Base-by-base conservation (phyloP, 495 filamentous ascomycete species). In the Penicillium turbatum region DNA sequence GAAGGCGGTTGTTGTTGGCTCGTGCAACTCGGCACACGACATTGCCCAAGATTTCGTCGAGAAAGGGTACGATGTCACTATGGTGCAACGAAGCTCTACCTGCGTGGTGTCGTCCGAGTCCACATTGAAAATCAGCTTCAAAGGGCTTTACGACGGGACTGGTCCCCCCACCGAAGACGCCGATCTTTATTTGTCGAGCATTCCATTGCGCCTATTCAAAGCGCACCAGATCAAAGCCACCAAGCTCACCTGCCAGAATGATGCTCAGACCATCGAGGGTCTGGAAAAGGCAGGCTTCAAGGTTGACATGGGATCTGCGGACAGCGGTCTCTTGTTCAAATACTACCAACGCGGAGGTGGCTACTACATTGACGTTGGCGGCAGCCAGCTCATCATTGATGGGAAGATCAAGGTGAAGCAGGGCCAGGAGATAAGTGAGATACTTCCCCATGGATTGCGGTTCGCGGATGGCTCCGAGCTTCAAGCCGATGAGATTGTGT, bases 31-130 rank as follows among this genome's bases (percentile, higher is more conserved):
- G 2, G 82, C 77, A 10, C 84, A 92, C 58, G 90, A 95, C 63
- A 95, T 95, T 55, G 84, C 86, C 29, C 87, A 92, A 63, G 86
- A 92, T 58, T 92, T 78, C 62, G 84, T 83, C 64, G 88, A 92
- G 61, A 83, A 87, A 36, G 90, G 90, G 1, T 87, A 87, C 57
- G 77, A 86, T n/a, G 86, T 92, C n/a, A 92, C 88, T 8, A 83
- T 95, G 61, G 73, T 95, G 10, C 89, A 95, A 72, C 82, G 90
- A 15, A 86, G 84, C 1, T 82, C 82, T 12, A 92, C 90, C 0
- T 84, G 77, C 48, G 84, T 95, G 31, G 68, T 91, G 6, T 79
- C 80, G 0, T 82, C 78, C 12, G 66, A 82, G 5, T 73, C 76
- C 0, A 78, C 79, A 8, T 61, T 77, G 13, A 70, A 81, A 11